phyloP scores from a whole-genome alignment of 176 grass and related monocot species.

The Areca catechu region DNA sequence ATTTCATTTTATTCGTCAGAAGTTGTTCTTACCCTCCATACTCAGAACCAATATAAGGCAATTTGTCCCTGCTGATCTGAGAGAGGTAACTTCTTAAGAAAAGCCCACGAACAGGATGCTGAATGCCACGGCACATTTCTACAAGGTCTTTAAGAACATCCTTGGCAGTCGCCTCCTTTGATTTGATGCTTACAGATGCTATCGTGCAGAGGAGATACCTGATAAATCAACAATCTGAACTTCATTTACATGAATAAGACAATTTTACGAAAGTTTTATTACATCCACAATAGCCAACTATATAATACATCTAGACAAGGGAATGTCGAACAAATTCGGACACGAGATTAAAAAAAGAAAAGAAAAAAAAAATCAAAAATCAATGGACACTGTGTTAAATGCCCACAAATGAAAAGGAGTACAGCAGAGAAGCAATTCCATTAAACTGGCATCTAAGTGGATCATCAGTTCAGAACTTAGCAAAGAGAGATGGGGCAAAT shows the following conservation, averaged over 20 bases:
- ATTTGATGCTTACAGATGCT: constrained; percentile 95
- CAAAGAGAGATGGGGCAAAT: not conserved
- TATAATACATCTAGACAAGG: too few relatives aligned
- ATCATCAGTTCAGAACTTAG: not conserved
- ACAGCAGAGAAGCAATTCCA: not conserved
- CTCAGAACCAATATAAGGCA: constrained; percentile 87
- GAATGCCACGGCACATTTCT: constrained; percentile 94
- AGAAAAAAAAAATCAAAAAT: not conserved
- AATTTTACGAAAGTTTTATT: too few relatives aligned
- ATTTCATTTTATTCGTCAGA: too few relatives aligned
- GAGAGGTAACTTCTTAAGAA: constrained; percentile 99
- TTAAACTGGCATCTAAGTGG: not conserved
- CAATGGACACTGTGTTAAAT: too few relatives aligned
- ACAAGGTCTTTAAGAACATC: constrained; percentile 98
- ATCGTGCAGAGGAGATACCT: constrained; percentile 96
- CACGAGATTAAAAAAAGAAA: not conserved
- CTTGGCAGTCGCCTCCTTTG: constrained; percentile 92
- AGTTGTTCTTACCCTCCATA: constrained; percentile 66
- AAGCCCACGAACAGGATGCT: constrained; percentile 89
- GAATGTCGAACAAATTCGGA: too few relatives aligned
- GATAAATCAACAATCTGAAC: constrained; percentile 29
- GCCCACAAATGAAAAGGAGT: too few relatives aligned
- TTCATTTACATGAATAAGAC: constrained; percentile 12
- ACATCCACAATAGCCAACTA: too few relatives aligned
- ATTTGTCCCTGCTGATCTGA: constrained; percentile 89